These are phyloP conservation scores for Dothideomycetes sp. DNA, from an alignment of 2,329 filamentous ascomycete genomes.

Conservation along the genomic window DNA sequence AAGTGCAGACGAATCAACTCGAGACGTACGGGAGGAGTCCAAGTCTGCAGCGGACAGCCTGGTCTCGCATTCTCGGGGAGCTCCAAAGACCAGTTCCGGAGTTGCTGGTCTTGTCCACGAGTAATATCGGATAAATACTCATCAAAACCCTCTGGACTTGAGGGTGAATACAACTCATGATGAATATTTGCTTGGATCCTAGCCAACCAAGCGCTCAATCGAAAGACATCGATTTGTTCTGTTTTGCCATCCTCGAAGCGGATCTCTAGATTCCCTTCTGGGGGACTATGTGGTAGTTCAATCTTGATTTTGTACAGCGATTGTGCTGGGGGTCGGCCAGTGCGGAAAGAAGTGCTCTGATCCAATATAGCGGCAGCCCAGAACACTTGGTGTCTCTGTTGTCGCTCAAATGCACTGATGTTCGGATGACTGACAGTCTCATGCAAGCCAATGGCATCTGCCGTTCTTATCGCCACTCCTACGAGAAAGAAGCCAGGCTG, in stretches of 20 bases:
- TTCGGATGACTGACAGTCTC: not conserved
- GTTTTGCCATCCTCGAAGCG: not conserved
- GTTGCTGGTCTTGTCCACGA: not conserved
- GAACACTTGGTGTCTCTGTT: not conserved
- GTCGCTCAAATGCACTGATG: not conserved
- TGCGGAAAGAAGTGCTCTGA: not conserved
- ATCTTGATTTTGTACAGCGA: not conserved
- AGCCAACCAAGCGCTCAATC: not conserved
- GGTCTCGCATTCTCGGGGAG: not conserved
- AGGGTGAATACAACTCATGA: not conserved
- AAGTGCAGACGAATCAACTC: not conserved
- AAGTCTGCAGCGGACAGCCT: not conserved
- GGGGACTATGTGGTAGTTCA: not conserved
- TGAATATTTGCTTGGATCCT: not conserved
- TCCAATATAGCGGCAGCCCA: not conserved
- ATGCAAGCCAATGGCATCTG: not conserved
- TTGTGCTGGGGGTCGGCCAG: not conserved
- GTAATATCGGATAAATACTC: not conserved
- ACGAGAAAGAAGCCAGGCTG: not conserved
- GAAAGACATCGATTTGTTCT: not conserved
- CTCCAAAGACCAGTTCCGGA: not conserved
- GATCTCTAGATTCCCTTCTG: not conserved
- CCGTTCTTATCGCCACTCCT: not conserved
- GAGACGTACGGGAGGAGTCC: not conserved
- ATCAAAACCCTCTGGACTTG: not conserved